Evolutionary conservation across 2,329 filamentous ascomycete genomes (phyloP).

Genomic region (Paecilomyces sp.): DNA sequence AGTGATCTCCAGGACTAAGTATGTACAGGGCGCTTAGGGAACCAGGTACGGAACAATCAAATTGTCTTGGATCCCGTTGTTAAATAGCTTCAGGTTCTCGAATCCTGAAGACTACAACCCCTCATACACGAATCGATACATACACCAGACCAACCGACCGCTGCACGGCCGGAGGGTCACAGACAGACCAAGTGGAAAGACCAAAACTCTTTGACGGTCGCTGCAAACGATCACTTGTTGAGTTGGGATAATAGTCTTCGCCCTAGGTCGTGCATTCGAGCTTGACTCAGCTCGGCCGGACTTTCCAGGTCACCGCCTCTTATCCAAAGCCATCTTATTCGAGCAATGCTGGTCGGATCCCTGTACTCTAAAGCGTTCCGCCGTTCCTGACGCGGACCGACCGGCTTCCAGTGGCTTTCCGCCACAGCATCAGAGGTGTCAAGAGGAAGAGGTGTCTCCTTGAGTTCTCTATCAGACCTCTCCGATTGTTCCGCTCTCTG

Average conservation of each 20-base stretch:
- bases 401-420: neutral
- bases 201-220: neutral
- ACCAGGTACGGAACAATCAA: neutral
- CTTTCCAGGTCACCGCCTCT: neutral
- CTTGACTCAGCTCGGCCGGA: neutral
- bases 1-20: neutral
- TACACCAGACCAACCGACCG: neutral
- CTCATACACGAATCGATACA: neutral
- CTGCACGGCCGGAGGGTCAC: neutral
- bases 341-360: neutral
- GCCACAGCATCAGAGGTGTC: neutral
- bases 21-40: neutral
- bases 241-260: neutral
- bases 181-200: neutral
- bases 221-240: neutral
- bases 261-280: neutral
- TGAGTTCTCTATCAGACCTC: neutral
- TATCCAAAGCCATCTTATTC: neutral
- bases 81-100: neutral
- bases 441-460: neutral
- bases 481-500: neutral
- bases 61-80: neutral
- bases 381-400: neutral
- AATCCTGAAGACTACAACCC: neutral
- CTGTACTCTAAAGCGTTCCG: neutral